Percentiles rank a stretch among this genome's conserved stretches.
Evolutionary conservation across 139 green algal genomes (phyloP).

Genomic region (Asterochloris sp.): DNA sequence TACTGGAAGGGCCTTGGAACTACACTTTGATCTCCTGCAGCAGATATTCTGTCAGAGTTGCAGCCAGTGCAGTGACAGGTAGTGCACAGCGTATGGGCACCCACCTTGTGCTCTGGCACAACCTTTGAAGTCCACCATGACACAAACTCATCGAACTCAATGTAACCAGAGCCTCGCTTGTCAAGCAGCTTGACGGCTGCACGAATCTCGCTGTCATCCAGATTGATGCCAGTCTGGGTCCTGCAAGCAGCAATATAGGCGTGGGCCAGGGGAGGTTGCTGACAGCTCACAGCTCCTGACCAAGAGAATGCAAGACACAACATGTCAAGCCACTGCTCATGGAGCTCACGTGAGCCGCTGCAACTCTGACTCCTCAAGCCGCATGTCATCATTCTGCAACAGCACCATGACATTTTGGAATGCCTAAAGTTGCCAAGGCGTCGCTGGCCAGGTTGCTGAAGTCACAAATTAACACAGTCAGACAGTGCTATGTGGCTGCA

Average conservation of each 20-base stretch:
- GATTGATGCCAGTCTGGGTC: conserved; percentile 14
- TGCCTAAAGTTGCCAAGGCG: too few species aligned
- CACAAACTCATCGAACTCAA: conserved; percentile 67
- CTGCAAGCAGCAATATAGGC: neutral
- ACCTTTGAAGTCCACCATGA: conserved; percentile 36
- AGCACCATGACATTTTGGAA: too few species aligned
- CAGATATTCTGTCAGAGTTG: too few species aligned
- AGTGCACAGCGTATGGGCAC: too few species aligned
- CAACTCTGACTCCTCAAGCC: conserved; percentile 22
- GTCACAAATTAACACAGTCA: too few species aligned
- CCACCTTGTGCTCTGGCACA: too few species aligned
- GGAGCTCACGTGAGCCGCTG: conserved; percentile 5
- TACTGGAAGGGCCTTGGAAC: too few species aligned
- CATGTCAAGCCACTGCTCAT: neutral
- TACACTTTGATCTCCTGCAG: too few species aligned
- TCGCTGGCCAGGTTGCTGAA: too few species aligned
- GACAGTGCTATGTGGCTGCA: too few species aligned
- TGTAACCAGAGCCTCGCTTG: conserved; percentile 43
- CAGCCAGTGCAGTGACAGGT: too few species aligned
- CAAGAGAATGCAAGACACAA: neutral
- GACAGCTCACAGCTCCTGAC: neutral
- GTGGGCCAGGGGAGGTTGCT: neutral
- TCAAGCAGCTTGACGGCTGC: conserved; percentile 64
- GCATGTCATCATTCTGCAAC: conserved; percentile 23
- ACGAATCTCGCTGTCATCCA: conserved; percentile 50